These are phyloP conservation scores for Cinchona pubescens DNA, from an alignment of 257 asterid species.

Conservation along the genomic window DNA sequence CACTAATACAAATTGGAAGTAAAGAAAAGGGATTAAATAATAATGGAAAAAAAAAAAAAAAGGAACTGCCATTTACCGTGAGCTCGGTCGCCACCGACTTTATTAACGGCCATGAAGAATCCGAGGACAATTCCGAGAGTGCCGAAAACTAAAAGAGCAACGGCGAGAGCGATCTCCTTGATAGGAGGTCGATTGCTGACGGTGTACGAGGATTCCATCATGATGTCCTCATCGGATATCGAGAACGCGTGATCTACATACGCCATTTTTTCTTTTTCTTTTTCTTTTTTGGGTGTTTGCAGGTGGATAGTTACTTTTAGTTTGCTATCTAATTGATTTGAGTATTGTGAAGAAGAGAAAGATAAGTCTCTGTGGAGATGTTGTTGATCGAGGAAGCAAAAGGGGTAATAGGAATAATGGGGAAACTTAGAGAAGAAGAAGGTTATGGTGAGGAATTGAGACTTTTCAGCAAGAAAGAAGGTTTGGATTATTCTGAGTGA, in stretches of 20 bases:
- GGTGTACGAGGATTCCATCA: constrained; percentile 76
- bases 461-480: not conserved
- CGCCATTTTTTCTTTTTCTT: constrained; percentile 41
- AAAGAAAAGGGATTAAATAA: not conserved
- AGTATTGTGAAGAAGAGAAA: too few species aligned
- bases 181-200: constrained; percentile 79
- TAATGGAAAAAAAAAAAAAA: not conserved
- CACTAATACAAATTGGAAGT: not conserved
- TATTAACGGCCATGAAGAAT: constrained; percentile 69
- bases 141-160: constrained; percentile 84
- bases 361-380: too few species aligned
- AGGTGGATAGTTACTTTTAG: too few species aligned
- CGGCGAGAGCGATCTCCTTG: constrained; percentile 95
- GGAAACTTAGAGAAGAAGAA: constrained; percentile 2
- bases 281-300: not conserved
- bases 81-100: constrained; percentile 89
- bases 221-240: constrained; percentile 92
- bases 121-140: constrained; percentile 69
- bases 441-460: not conserved
- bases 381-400: not conserved
- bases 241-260: constrained; percentile 98
- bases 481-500: too few species aligned
- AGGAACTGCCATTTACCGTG: constrained; percentile 70
- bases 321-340: too few species aligned
- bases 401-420: not conserved